Conservation (phyloP, 2,329 filamentous ascomycete species). For the Alternaria triticimaculans region DNA sequence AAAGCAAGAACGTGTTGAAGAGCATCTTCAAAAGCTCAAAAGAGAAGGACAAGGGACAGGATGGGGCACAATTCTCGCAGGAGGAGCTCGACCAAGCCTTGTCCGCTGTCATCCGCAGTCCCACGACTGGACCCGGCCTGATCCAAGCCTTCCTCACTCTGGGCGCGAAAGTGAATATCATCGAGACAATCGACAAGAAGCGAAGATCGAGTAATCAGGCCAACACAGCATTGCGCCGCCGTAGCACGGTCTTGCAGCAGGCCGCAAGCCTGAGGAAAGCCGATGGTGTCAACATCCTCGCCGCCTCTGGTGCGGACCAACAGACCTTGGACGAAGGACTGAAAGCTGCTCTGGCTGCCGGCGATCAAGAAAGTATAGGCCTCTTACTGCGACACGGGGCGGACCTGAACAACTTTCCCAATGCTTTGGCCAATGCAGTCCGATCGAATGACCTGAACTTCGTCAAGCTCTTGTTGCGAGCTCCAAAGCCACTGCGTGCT, state of each 20-base stretch:
- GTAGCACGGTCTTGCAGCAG: slow-evolving; percentile 46
- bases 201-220: slow-evolving; percentile 21
- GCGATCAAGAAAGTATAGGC: slow-evolving; percentile 42
- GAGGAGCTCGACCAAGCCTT: slow-evolving; percentile 46
- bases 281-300: slow-evolving; percentile 41
- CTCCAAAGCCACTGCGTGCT: slow-evolving; percentile 39
- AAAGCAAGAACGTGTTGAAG: slow-evolving; percentile 42
- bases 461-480: slow-evolving; percentile 38
- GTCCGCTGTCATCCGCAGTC: slow-evolving; percentile 40
- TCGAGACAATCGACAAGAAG: slow-evolving; percentile 27
- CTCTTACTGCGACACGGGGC: slow-evolving; percentile 46
- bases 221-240: slow-evolving; percentile 31
- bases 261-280: slow-evolving; percentile 40
- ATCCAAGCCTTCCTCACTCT: slow-evolving; percentile 44
- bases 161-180: slow-evolving; percentile 45
- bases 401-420: slow-evolving; percentile 41
- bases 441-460: slow-evolving; percentile 40
- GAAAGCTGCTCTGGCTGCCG: slow-evolving; percentile 40
- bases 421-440: slow-evolving; percentile 39
- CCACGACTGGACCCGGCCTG: slow-evolving; percentile 38
- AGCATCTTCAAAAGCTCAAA: slow-evolving; percentile 46
- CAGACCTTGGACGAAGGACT: slow-evolving; percentile 43
- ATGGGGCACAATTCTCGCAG: slow-evolving; percentile 39
- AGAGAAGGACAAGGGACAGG: slow-evolving; percentile 42
- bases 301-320: slow-evolving; percentile 45